Percentiles rank a stretch among this genome's conserved stretches.
phyloP scores from a whole-genome alignment of 2,329 filamentous ascomycete genomes.

The Aspergillus sclerotialis region DNA sequence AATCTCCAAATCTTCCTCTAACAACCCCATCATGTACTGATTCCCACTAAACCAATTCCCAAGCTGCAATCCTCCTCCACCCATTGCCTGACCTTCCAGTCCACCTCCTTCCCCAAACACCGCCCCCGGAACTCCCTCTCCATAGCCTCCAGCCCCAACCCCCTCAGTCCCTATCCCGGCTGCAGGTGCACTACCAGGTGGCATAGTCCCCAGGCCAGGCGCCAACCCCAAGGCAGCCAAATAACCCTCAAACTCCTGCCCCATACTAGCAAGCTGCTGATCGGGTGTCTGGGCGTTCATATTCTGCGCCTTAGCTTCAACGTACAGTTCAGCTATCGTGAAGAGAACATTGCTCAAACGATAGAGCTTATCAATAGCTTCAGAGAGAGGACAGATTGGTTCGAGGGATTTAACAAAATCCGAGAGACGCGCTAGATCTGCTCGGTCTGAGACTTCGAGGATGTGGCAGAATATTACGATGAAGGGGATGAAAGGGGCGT shows the following conservation, averaged over 20 bases:
- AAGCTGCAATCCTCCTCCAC: slow-evolving; percentile 27
- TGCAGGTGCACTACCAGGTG: slow-evolving; percentile 2
- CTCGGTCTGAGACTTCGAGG: slow-evolving; percentile 45
- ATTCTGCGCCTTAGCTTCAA: slow-evolving; percentile 54
- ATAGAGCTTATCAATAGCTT: slow-evolving; percentile 54
- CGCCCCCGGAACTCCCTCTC: neutral
- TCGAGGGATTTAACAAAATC: slow-evolving; percentile 53
- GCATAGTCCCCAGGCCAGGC: slow-evolving; percentile 17
- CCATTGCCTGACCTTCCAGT: slow-evolving; percentile 8
- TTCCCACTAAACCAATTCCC: slow-evolving; percentile 63
- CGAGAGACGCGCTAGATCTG: slow-evolving; percentile 49
- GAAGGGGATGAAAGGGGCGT: slow-evolving; percentile 41
- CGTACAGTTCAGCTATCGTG: slow-evolving; percentile 55
- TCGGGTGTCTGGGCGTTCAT: slow-evolving; percentile 35
- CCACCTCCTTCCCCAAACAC: slow-evolving; percentile 4
- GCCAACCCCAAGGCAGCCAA: slow-evolving; percentile 58
- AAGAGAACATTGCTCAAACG: slow-evolving; percentile 57
- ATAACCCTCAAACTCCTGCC: slow-evolving; percentile 59
- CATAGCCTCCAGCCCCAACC: neutral
- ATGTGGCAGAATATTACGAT: slow-evolving; percentile 33
- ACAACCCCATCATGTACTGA: slow-evolving; percentile 56
- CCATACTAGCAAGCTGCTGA: slow-evolving; percentile 44
- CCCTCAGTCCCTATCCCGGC: neutral
- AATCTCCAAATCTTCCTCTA: slow-evolving; percentile 50
- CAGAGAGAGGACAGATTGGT: slow-evolving; percentile 46